Evolutionary conservation across 2,329 filamentous ascomycete species (phyloP).

Genomic region (Arthrobotrys sinensis): DNA sequence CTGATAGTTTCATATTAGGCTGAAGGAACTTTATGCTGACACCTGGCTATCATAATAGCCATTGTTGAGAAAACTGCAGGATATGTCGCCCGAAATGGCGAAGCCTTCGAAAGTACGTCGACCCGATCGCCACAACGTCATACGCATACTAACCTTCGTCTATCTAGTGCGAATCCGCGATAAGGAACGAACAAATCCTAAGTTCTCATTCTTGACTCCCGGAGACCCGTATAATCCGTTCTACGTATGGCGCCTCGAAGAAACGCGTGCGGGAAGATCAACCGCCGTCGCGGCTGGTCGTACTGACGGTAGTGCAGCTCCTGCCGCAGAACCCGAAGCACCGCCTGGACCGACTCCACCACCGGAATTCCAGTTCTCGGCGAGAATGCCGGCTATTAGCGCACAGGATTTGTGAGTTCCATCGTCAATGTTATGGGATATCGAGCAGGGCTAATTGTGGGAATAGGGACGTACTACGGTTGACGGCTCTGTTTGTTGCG

Average conservation of each 20-base stretch:
- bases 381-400: constrained; percentile 96
- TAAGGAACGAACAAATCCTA: constrained; percentile 86
- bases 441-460: constrained; percentile 22
- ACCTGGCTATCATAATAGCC: constrained; percentile 66
- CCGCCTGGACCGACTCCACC: constrained; percentile 88
- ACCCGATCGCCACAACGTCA: constrained; percentile 45
- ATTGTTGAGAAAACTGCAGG: constrained; percentile 95
- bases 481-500: constrained; percentile 92
- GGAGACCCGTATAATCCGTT: constrained; percentile 88
- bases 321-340: constrained; percentile 73
- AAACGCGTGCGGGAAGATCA: constrained; percentile 87
- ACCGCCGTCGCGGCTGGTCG: constrained; percentile 83
- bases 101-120: constrained; percentile 76
- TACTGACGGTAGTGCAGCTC: constrained; percentile 74
- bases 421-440: constrained; percentile 65
- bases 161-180: constrained; percentile 80
- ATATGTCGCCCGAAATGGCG: constrained; percentile 81
- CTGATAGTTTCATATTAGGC: constrained; percentile 62
- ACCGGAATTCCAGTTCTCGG: constrained; percentile 90
- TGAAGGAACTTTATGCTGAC: constrained; percentile 62
- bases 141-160: constrained; percentile 41
- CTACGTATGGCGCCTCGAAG: constrained; percentile 90
- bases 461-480: constrained; percentile 69
- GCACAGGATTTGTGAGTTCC: constrained; percentile 86
- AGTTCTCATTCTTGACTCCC: constrained; percentile 87